Percentiles rank a stretch among this genome's conserved stretches.
phyloP scores from a whole-genome alignment of 352 stramenopile genomes.

The Elongisporangium undulatum region DNA sequence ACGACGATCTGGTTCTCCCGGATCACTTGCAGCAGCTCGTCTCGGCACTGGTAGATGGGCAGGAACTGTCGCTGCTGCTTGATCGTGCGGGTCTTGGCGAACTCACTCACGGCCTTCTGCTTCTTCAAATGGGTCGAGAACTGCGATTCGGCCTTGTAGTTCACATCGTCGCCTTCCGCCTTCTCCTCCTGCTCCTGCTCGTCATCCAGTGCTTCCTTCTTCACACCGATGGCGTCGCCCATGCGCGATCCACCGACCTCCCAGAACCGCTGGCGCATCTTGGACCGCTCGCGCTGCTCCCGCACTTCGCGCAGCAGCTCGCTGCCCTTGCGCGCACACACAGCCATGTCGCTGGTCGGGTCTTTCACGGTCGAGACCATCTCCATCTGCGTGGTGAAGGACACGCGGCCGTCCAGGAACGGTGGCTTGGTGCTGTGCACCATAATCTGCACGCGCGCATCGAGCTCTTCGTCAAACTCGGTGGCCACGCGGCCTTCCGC shows the following conservation, averaged over 20 bases:
- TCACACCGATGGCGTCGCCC: constrained; percentile 94
- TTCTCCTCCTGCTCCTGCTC: constrained; percentile 53
- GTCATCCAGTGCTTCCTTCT: constrained; percentile 48
- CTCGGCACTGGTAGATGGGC: constrained; percentile 93
- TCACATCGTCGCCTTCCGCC: constrained; percentile 50
- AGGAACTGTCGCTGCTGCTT: constrained; percentile 95
- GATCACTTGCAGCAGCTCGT: constrained; percentile 96
- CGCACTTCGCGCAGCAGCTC: constrained; percentile 74
- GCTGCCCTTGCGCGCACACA: constrained; percentile 93
- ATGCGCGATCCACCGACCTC: constrained; percentile 97
- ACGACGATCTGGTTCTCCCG: constrained; percentile 98
- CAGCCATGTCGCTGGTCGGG: constrained; percentile 94
- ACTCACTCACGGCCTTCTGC: constrained; percentile 89
- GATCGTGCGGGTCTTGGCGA: constrained; percentile 95
- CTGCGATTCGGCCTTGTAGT: constrained; percentile 94
- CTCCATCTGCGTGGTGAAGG: constrained; percentile 94
- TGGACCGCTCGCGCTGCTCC: constrained; percentile 76
- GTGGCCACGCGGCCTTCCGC: constrained; percentile 62
- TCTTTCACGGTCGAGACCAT: constrained; percentile 96
- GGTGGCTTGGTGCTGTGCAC: constrained; percentile 98
- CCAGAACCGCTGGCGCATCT: constrained; percentile 99
- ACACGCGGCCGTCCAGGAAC: constrained; percentile 93
- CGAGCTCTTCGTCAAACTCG: constrained; percentile 93
- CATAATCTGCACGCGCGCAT: constrained; percentile 94
- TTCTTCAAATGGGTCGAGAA: constrained; percentile 95